These are phyloP conservation scores for Ceratobasidium sp. DNA, from an alignment of 1,284 basidiomycete genomes.

Conservation along the genomic window DNA sequence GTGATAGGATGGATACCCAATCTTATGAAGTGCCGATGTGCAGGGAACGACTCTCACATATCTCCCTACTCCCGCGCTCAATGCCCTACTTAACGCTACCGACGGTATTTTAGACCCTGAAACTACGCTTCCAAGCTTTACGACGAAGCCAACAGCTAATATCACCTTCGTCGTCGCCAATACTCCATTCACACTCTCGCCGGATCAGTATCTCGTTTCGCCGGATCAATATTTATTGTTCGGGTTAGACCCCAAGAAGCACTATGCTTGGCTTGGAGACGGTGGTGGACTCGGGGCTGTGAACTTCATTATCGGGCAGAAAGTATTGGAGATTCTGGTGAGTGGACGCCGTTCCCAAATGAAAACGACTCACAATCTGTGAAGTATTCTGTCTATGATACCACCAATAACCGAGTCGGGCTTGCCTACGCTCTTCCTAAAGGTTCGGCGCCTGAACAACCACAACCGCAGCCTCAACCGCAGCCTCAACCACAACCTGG, in stretches of 20 bases:
- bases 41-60: conserved; percentile 46
- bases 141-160: conserved; percentile 3
- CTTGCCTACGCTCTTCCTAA: conserved; percentile 25
- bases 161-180: conserved; percentile 24
- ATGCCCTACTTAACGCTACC: conserved; percentile 28
- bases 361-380: not conserved
- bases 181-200: conserved; percentile 31
- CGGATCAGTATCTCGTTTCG: conserved; percentile 43
- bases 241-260: not conserved
- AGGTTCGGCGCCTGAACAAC: not conserved
- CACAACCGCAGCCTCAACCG: too few relatives aligned
- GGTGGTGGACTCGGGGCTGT: conserved; percentile 14
- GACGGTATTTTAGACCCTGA: conserved; percentile 16
- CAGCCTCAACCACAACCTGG: not conserved
- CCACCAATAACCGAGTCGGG: conserved; percentile 28
- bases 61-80: conserved; percentile 33
- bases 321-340: conserved; percentile 42
- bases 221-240: conserved; percentile 25
- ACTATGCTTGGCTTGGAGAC: conserved; percentile 36
- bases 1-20: too few relatives aligned
- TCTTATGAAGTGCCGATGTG: too few relatives aligned
- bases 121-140: conserved; percentile 20
- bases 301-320: conserved; percentile 46
- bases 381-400: conserved; percentile 37
- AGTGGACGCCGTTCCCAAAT: not conserved